Evolutionary conservation across 139 green algal species (phyloP), one percentile per base, ranked within the genome.

Genomic region (Nannochloris sp.): DNA sequence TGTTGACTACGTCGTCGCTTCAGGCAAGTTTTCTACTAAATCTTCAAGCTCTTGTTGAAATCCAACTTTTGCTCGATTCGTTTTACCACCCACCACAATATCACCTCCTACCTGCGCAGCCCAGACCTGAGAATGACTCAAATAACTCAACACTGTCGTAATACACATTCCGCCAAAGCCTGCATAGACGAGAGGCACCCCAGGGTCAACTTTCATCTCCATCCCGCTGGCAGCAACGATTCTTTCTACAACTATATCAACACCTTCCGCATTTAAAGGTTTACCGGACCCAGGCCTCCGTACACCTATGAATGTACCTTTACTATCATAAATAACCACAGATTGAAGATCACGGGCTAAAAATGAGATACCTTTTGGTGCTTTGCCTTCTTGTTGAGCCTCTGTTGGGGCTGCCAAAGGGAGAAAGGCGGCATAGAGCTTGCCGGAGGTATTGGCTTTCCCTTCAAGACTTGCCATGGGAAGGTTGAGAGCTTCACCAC

Each of bases 111-210:
- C 25, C 74, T 96, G 81, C 56, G 85, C 38, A 4, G 83, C 88
- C 90, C 90, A 92, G 34, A 93, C 74, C 77, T 97, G 92, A 25
- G 85, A 95, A 76, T 99, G 93, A 7, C 83, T 94, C 24, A 97
- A 67, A 72, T 96, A 97, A 76, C 77, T 91, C 25, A 99, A 60
- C 3, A 97, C 76, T 1, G 89, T 92, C 2, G 94, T 98, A 31
- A 99, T 74, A 82, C 97, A 97, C 36, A 99, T 73, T 76, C 79
- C 76, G 61, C 68, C 85, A 74, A 93, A 93, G 54, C 87, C 87
- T 38, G 94, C 90, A 72, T 99, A 99, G 15, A 98, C 92, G 3
- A 82, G 74, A 0, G 92, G 94, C 54, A 99, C 87, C 4, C 94
- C 94, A 0, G 94, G 94, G 73, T 99, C 94, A 3, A 61, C 81